Evolutionary conservation across 176 grass and related monocot genomes (phyloP), one percentile per base, ranked within the genome.

Genomic region (Oryza coarctata): DNA sequence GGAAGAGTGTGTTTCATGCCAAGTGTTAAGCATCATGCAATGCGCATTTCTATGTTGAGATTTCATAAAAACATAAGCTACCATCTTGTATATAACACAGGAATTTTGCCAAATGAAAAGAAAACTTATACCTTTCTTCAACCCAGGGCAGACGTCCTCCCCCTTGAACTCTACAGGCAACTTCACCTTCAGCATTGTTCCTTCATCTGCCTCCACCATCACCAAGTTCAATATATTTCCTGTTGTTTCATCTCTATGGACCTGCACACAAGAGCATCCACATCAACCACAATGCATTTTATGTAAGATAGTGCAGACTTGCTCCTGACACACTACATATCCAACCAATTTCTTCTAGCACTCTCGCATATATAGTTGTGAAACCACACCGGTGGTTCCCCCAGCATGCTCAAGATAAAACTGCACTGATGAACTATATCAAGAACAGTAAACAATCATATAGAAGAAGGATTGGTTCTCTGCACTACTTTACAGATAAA

Each of bases 181-280:
- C 63, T 93, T 78, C 35, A 98, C 92, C 76, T 86, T 92, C 64
- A 98, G 55, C 70, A 86, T 80, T 74, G 76, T 87, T 77, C 90
- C 92, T 40, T 88, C 87, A 68, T 95, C 87, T 40, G 88, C 95
- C 83, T 94, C 86, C 43, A 92, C 90, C 90, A 98, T 86, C 76
- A 93, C 87, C 72, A 98, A 68, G 75, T 98, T 98, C 76, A 93
- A 70, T 86, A 95, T 88, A 82, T 93, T 72, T n/a, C 95, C 92
- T 2, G 90, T 91, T 75, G 76, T 34, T 73, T 90, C 85, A 55
- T 95, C 85, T 82, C 40, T 89, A 80, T 89, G 88, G 43, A 98
- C 89, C 95, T 98, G 84, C 63, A 57, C 12, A 73, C 10, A 73
- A 85, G 52, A 84, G 12, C 61, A 49, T 17, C 61, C 45, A 80